Base-by-base conservation (phyloP, 768 basidiomycete species). In the Mycena rosella region DNA sequence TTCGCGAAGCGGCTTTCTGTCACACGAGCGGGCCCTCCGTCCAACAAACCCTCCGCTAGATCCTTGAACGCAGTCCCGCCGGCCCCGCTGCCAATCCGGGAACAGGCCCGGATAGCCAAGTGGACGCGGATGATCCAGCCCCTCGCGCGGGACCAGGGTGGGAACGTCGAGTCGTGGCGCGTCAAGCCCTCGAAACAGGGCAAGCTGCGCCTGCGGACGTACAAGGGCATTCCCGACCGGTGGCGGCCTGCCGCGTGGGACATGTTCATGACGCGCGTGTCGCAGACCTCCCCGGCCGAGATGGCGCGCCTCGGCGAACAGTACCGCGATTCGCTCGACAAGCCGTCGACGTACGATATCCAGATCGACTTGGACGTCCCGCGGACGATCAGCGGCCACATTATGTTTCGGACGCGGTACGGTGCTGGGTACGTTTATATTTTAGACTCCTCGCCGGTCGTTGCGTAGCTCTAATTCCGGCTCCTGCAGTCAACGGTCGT, bases 341-440 rank as follows among this genome's bases (percentile, higher is more conserved):
- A 87, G 65, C 92, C 96, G 20, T 97, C 95, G 44, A 86, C 82
- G 11, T 96, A 95, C 76, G 98, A 99, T 78, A 89, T 98, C 34
- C 98, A 99, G 82, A 98, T 99, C 72, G 98, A 99, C 80, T 84
- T 99, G 71, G 98, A 99, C 75, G 96, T 99, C 1, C 98, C 98
- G 3, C 82, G 98, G 74, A 99, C 98, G 15, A 98, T 98, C 71
- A 93, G 90, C 66, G 96, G 96, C 0, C 96, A 99, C 80, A 87
- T 98, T 65, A 86, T 96, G 84, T 99, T 99, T 75, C 88, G 91
- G 71, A 99, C 98, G 54, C 87, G 98, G 70, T 99, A 99, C 79
- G 98, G 98, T 55, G 88, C 92, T 66, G 98, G 96, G 95, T 95
- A 77, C 75, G 93, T 84, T 5, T 6, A 26, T n/a, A 36, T n/a